Base-by-base conservation (phyloP, 2,329 filamentous ascomycete genomes). In the Phyllosticta capitalensis region DNA sequence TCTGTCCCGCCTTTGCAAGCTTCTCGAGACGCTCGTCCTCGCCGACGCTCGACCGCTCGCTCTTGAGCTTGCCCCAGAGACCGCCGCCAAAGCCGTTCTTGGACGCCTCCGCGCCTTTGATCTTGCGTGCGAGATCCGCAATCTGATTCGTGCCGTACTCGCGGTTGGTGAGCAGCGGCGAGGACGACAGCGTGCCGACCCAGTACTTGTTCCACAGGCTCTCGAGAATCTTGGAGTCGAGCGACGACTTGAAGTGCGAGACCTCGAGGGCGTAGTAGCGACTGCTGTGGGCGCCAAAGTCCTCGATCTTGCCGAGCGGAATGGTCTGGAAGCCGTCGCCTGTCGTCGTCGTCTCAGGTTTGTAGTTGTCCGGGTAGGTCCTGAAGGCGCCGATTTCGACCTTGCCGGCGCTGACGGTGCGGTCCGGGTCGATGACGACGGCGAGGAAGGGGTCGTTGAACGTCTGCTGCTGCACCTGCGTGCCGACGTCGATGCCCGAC, bases 151-250 rank as follows among this genome's bases (percentile, higher is more conserved):
- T 95, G 56, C 87, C 88, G 70, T 92, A 99, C 66, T 96, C 92
- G 63, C 92, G 88, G 69, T 96, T 97, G 59, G 90, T 91, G 67
- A 95, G 86, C 4, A 96, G 81, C 21, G 92, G 92, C 66, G 86
- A 94, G 67, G 95, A 90, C 30, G 90, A 95, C 20, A 99, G 82
- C 5, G 94, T 99, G 69, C 95, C 89, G 33, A 96, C 92, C 94
- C 91, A 96, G 79, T 99, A 99, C 75, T 97, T 97, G 78, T 96
- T 96, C 94, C 94, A 97, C 28, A 99, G 79, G 56, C 90, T 82
- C 68, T 95, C 90, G 5, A 99, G 80, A 22, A 99, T 81, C 67
- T 91, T 88, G 1, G 86, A 82, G 74, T 99, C 94, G 26, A 99
- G 85, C 0, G 88, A 88, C 64, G 89, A 94, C 77, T 97, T 97